A percentile compares a stretch with the other conserved stretches of the same genome.
Conservation (phyloP, 1,139 yeast genomes). For the Geotrichum carabidarum region DNA sequence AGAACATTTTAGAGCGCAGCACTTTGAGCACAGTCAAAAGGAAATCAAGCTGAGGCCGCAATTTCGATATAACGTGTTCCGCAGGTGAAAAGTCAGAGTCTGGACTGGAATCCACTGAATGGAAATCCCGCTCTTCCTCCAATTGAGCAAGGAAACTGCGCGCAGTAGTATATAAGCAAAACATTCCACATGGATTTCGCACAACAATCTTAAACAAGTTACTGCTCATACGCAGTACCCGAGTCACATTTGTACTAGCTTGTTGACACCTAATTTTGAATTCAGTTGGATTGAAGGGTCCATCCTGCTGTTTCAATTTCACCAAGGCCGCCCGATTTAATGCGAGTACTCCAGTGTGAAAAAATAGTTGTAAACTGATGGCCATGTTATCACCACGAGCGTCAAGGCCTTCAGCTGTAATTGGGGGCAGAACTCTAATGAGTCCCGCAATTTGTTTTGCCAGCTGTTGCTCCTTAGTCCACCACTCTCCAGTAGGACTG, state of each 20-base stretch:
- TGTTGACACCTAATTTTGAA: slow-evolving; percentile 24
- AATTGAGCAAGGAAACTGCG: slow-evolving; percentile 27
- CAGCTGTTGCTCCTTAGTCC: slow-evolving; percentile 21
- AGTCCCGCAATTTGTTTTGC: slow-evolving; percentile 21
- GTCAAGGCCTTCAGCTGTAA: slow-evolving; percentile 12
- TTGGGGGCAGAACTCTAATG: slow-evolving; percentile 18
- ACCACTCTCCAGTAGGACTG: slow-evolving; percentile 24
- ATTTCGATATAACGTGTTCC: slow-evolving; percentile 11
- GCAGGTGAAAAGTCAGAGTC: not conserved
- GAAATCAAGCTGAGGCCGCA: slow-evolving; percentile 25
- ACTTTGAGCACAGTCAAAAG: slow-evolving; percentile 26
- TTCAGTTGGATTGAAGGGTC: slow-evolving; percentile 20
- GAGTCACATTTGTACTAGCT: slow-evolving; percentile 26
- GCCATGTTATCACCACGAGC: slow-evolving; percentile 9
- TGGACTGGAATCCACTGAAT: not conserved
- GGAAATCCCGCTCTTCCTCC: slow-evolving; percentile 19
- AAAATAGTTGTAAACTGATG: slow-evolving; percentile 23
- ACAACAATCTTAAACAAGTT: slow-evolving; percentile 21
- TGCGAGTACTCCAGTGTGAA: slow-evolving; percentile 26
- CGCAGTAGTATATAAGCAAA: slow-evolving; percentile 28
- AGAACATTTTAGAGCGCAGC: slow-evolving; percentile 20
- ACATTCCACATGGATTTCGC: slow-evolving; percentile 23
- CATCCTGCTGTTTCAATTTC: slow-evolving; percentile 15
- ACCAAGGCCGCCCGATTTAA: slow-evolving; percentile 22
- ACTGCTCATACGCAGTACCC: slow-evolving; percentile 23